A percentile compares a stretch with the other conserved stretches of the same genome.
These are phyloP conservation scores for Thielaviopsis punctulata DNA, from an alignment of 2,329 filamentous ascomycete species.

Conservation along the genomic window DNA sequence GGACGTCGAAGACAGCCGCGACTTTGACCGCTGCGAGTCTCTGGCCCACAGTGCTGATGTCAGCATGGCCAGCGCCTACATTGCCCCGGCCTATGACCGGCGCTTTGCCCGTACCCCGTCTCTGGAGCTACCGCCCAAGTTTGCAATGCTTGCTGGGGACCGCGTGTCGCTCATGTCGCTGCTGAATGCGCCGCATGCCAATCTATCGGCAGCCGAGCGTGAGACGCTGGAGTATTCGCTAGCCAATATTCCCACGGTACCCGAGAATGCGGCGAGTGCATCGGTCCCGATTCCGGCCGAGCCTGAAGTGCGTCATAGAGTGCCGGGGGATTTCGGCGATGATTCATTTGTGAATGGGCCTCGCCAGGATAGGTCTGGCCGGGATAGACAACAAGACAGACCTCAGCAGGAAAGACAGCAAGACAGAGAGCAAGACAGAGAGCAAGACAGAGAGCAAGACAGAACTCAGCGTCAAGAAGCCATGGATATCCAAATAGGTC, in stretches of 20 bases:
- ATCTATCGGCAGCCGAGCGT: conserved; percentile 7
- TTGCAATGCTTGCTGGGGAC: conserved; percentile 34
- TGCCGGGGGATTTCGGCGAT: conserved; percentile 18
- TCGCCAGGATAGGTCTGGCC: no score
- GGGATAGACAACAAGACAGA: no score
- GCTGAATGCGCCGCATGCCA: conserved; percentile 34
- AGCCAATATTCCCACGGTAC: conserved; percentile 7
- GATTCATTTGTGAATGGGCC: conserved; percentile 15
- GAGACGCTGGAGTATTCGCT: background rate
- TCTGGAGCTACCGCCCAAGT: conserved; percentile 38
- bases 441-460: no score
- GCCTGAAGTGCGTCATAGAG: conserved; percentile 15
- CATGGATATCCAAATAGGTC: no score
- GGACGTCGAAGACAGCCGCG: conserved; percentile 16
- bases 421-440: no score
- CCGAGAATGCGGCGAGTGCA: conserved; percentile 6
- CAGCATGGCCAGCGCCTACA: background rate
- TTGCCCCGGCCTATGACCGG: background rate
- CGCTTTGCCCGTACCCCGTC: conserved; percentile 42
- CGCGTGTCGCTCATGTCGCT: conserved; percentile 44
- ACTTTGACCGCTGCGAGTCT: conserved; percentile 16
- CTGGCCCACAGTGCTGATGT: background rate
- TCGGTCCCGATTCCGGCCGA: conserved; percentile 12
- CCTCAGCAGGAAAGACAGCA: no score
- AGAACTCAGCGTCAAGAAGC: no score